Evolutionary conservation across 2,329 filamentous ascomycete genomes (phyloP), one percentile per base, ranked within the genome.

Genomic region (Cytospora schulzeri): DNA sequence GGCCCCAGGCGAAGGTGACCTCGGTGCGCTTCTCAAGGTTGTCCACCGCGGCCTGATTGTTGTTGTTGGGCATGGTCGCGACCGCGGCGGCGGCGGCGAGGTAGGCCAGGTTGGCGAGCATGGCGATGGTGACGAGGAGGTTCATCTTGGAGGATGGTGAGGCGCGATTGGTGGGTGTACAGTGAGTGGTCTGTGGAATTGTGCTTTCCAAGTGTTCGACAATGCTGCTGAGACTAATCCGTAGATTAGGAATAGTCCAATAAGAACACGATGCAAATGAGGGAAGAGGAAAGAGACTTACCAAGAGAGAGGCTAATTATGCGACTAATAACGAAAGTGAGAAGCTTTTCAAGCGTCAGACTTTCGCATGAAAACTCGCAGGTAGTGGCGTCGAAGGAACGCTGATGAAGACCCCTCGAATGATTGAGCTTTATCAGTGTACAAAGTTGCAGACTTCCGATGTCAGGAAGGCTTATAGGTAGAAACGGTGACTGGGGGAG

Each of bases 1-100:
- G 19, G 11, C 26, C 26, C 26, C 38, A 66, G 15, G 38, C 52
- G 11, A 55, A 63, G 33, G 51, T 66, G 45, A 45, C 48, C 51
- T 66, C 62, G 17, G 57, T 53, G 19, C 64, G 60, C 41, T 57
- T 63, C 12, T n/a, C 33, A 28, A 52, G 26, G 11, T 17, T 11
- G 19, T 55, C 8, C 1, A 51, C 11, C 2, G n/a, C 1, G n/a
- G n/a, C n/a, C n/a, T n/a, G n/a, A n/a, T n/a, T n/a, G n/a, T n/a
- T n/a, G n/a, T n/a, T n/a, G n/a, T 3, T 24, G 9, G 6, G 22
- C 17, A 33, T 33, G 19, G 26, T 24, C 51, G 5, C 29, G 35
- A 24, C n/a, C 17, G 41, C 31, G 8, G 60, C 64, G 12, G 35
- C 11, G 38, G 14, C 17, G 26, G 7, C 4, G 9, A 31, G 29